phyloP scores from a whole-genome alignment of 345 rosid genomes.

The Abelmoschus esculentus region DNA sequence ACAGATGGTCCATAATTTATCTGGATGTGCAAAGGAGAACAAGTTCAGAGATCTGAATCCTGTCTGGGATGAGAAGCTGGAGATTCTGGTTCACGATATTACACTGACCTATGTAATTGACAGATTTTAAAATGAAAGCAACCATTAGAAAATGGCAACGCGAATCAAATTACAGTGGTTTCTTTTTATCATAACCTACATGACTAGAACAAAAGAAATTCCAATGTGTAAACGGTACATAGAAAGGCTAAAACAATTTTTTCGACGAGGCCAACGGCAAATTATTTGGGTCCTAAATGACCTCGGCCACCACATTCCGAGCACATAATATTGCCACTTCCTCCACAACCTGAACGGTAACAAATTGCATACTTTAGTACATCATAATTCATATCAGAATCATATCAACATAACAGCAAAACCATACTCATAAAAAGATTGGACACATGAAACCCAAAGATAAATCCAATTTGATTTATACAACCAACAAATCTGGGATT shows the following conservation, averaged over 20 bases:
- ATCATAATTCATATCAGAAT: no score
- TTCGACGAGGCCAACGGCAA: not conserved
- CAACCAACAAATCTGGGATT: not conserved
- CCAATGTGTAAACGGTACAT: not conserved
- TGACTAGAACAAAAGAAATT: slow-evolving; percentile 1
- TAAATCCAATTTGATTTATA: not conserved
- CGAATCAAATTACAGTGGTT: slow-evolving; percentile 2
- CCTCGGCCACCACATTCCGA: slow-evolving; percentile 79
- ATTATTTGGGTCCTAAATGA: slow-evolving; percentile 34
- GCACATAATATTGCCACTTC: slow-evolving; percentile 81
- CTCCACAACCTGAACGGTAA: slow-evolving; percentile 68
- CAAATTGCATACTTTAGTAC: not conserved
- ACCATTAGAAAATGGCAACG: slow-evolving; percentile 1
- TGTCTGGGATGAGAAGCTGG: slow-evolving; percentile 77
- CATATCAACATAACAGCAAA: not conserved
- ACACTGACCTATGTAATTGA: slow-evolving; percentile 8
- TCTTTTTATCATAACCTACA: not conserved
- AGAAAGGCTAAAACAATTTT: slow-evolving; percentile 14
- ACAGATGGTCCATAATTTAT: slow-evolving; percentile 74
- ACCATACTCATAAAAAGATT: not conserved
- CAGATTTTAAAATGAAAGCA: not conserved
- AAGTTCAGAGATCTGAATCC: slow-evolving; percentile 80
- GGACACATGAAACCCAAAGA: not conserved
- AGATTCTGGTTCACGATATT: slow-evolving; percentile 56
- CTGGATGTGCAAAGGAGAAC: slow-evolving; percentile 85